phyloP scores from a whole-genome alignment of 495 filamentous ascomycete genomes.

The Viridothelium virens region DNA sequence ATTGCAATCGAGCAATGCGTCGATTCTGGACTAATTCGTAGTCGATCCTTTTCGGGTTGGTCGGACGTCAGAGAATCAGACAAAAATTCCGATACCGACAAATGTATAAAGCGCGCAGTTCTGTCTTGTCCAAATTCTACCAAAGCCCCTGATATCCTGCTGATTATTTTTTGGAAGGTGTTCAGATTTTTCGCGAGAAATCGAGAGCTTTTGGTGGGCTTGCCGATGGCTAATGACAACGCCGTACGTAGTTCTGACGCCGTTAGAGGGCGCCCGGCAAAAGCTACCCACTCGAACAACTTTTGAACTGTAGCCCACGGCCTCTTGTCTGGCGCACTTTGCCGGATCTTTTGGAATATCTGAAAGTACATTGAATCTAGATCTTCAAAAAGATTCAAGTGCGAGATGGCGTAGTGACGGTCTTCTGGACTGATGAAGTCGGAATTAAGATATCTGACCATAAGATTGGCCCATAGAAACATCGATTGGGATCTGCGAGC shows the following conservation, averaged over 20 bases:
- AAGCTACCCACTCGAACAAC: background rate
- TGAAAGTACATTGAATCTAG: background rate
- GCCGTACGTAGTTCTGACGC: background rate
- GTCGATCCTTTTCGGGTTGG: background rate
- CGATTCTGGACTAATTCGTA: background rate
- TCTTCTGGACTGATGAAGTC: background rate
- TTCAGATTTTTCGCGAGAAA: background rate
- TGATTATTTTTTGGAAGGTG: background rate
- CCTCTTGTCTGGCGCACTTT: background rate
- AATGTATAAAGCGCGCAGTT: background rate
- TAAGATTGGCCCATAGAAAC: background rate
- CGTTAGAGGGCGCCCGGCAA: background rate
- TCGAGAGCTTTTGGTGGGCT: background rate
- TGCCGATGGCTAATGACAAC: background rate
- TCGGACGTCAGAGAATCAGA: background rate
- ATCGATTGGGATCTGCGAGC: background rate
- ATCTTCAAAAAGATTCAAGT: background rate
- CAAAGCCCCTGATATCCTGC: background rate
- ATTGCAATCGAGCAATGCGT: background rate
- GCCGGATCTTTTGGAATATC: background rate
- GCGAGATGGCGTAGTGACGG: background rate
- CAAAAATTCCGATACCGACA: background rate
- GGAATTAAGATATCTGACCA: background rate
- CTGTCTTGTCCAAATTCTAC: background rate
- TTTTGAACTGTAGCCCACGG: background rate